Conservation (phyloP, 2,329 filamentous ascomycete genomes). For the Alternaria conjuncta region DNA sequence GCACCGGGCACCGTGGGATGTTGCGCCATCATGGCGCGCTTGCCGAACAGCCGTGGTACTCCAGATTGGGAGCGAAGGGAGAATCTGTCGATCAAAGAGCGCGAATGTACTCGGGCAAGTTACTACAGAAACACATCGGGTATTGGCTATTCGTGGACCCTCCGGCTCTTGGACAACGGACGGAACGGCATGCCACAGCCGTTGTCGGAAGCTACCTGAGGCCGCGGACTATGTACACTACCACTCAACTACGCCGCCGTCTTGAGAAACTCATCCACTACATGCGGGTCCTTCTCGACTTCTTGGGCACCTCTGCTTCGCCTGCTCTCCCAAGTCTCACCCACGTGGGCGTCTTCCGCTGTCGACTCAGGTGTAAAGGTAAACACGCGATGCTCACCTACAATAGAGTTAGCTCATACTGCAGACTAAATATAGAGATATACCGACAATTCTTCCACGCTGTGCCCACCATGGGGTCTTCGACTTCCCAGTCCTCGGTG, state of each 20-base stretch:
- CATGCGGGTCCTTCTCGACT: constrained; percentile 35
- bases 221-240: not conserved
- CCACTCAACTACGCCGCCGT: constrained; percentile 12
- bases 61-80: not conserved
- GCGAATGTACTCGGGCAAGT: not conserved
- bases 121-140: not conserved
- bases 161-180: not conserved
- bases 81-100: not conserved
- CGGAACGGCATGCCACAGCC: constrained; percentile 1
- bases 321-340: constrained; percentile 33
- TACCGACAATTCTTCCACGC: constrained; percentile 43
- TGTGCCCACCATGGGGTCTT: constrained; percentile 37
- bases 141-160: not conserved
- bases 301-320: constrained; percentile 21
- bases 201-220: not conserved
- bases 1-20: not conserved
- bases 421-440: not conserved
- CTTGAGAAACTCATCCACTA: constrained; percentile 35
- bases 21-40: not conserved
- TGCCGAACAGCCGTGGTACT: not conserved
- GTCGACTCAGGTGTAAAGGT: constrained; percentile 35
- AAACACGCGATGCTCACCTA: constrained; percentile 42
- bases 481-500: constrained; percentile 73
- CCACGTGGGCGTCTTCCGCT: constrained; percentile 35
- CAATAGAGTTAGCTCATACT: not conserved